Evolutionary conservation across 176 grass and related monocot species (phyloP).

Genomic region (barley (Hordeum vulgare)): DNA sequence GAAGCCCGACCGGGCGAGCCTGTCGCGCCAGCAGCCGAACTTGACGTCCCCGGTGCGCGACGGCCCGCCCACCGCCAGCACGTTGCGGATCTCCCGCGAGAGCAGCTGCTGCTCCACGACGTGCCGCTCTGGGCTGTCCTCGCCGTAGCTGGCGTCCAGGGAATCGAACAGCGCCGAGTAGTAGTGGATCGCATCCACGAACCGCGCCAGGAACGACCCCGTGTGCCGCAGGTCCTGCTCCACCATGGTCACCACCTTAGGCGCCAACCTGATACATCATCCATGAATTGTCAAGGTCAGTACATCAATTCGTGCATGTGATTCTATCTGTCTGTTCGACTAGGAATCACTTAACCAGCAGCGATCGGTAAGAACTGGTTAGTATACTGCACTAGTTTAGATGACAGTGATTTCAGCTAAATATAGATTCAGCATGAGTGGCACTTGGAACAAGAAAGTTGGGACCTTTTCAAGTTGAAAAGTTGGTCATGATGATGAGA

Average conservation of each 20-base stretch:
- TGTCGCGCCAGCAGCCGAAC: conserved; percentile 90
- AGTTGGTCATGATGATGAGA: conserved; percentile 30
- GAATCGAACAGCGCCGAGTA: conserved; percentile 97
- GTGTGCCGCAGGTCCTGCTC: conserved; percentile 97
- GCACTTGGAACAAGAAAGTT: conserved; percentile 34
- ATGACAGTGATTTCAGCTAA: background rate
- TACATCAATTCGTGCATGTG: background rate
- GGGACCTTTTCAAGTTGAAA: conserved; percentile 10
- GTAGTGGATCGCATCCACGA: conserved; percentile 99
- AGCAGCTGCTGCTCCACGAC: conserved; percentile 97
- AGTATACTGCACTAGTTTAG: too few relatives aligned
- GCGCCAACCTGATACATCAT: conserved; percentile 52
- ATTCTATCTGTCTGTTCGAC: too few relatives aligned
- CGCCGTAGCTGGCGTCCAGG: conserved; percentile 88
- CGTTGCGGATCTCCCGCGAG: conserved; percentile 89
- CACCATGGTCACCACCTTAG: conserved; percentile 99
- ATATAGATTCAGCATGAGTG: background rate
- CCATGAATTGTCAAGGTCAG: background rate
- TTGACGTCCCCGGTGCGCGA: conserved; percentile 77
- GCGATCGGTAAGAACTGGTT: too few relatives aligned
- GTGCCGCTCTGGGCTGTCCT: conserved; percentile 86
- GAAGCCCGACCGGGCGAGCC: conserved; percentile 78
- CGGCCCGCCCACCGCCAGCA: conserved; percentile 86
- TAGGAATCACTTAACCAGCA: too few relatives aligned
- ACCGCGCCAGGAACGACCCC: conserved; percentile 81